Evolutionary conservation across 2,329 filamentous ascomycete genomes (phyloP), one percentile per base, ranked within the genome.

Genomic region (Colletotrichum orchidophilum): DNA sequence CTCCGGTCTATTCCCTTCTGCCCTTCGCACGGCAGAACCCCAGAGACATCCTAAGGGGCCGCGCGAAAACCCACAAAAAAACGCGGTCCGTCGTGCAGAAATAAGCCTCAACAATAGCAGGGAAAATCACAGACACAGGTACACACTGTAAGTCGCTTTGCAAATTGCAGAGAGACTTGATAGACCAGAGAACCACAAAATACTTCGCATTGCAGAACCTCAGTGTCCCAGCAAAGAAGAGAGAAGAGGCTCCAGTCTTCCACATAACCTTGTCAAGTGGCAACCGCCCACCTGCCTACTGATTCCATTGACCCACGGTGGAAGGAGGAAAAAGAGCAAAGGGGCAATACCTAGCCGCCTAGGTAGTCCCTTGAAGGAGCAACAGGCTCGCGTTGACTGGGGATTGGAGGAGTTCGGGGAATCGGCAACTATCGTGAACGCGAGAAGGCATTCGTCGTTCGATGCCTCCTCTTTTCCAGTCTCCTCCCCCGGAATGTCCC

Each of bases 241-340:
- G 15, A 6, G 39, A 18, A 46, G 39, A 46, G 39, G 6, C 39
- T 54, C 50, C 26, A 57, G 52, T 33, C 65, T 42, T 65, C 58
- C 53, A 59, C 62, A 60, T 50, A 70, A 55, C 63, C 63, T 39
- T 70, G 49, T 55, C 27, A 15, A 46, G 67, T 62, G 63, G 39
- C 63, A 35, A 62, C 49, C 13, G 39, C 39, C n/a, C 39, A 46
- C 18, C 18, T 46, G n/a, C 18, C 39, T 12, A 49, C 27, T 9
- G 11, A 50, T 33, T 61, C n/a, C 42, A 26, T 49, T 29, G 15
- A 61, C 49, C n/a, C 18, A 29, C 31, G 7, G 60, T 21, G 29
- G 11, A 26, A 18, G 39, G 29, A 26, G 39, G 58, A 24, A 33
- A 50, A 35, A 52, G 29, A 9, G 35, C 26, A 52, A 35, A 62